Evolutionary conservation across 805 yeast genomes (phyloP), one percentile per base, ranked within the genome.

Genomic region (Metschnikowia borealis): DNA sequence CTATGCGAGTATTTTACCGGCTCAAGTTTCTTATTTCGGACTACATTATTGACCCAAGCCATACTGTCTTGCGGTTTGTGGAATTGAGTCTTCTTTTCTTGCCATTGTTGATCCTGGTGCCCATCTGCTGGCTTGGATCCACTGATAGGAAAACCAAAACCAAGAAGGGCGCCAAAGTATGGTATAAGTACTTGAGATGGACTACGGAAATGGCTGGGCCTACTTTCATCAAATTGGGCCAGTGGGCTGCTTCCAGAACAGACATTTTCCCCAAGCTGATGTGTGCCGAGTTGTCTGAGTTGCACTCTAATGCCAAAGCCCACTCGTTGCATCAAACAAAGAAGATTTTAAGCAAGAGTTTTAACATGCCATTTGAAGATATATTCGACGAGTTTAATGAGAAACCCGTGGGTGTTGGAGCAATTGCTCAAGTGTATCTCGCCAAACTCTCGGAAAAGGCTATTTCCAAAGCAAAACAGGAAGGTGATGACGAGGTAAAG

Each of bases 231-330:
- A 87, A 89, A 66, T 77, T 94, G 50, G 99, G 98, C 3, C 99
- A 94, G 71, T 94, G 99, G 99, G 99, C 99, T 0, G 97, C 97
- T 2, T 87, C 96, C 10, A 80, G 99, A 66, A 88, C 96, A 0
- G 99, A 94, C 68, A 85, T 94, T 33, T 92, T 94, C 69, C 85
- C 96, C 3, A 72, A 70, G 43, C 87, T 79, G 38, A 69, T 92
- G 66, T 92, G 98, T 65, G 79, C 80, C 20, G 90, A 87, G 61
- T 69, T 94, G 58, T 80, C 88, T 8, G 70, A 78, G 21, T 70
- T 94, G 49, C 99, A 94, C 66, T 87, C 97, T 5, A 81, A 89
- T 62, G 92, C 90, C 8, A 81, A 79, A 51, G 77, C 85, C 5
- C 99, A 94, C 70, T 70, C 86, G 0, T 65, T 88, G 32, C 56